Evolutionary conservation across 176 grass and related monocot species (phyloP), one percentile per base, ranked within the genome.

Genomic region (Pontederia paniculata): DNA sequence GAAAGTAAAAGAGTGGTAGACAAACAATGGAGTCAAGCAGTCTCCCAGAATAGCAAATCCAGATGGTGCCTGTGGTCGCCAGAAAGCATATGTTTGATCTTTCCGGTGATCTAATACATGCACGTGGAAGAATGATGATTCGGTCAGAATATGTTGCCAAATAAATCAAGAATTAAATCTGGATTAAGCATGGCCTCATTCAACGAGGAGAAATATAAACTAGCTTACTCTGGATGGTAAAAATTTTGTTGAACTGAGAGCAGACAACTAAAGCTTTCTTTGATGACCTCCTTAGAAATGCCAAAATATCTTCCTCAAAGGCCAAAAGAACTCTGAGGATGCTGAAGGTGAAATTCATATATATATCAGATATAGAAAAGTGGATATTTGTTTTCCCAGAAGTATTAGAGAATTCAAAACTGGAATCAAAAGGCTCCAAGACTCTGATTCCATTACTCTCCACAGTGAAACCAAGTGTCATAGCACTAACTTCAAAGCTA

Each of bases 341-440:
- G 72, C 91, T 96, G 21, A 96, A 96, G 55, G 91, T 89, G 62
- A 89, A 96, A 74, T 96, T 96, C 85, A 96, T 87, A 81, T 81
- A 80, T 75, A 96, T 79, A 56, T 89, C 82, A 68, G 91, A 96
- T 67, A 96, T 68, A 62, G 84, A 60, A 59, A 89, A 65, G 70
- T 89, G 74, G 47, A 96, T 71, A 72, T 80, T 86, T 81, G 82
- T 96, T 72, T 80, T 89, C 42, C 85, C 91, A 77, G 82, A 86
- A 18, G 56, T 48, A 42, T 78, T 89, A 4, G 82, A 96, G 74
- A 89, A 87, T 79, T 89, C 83, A 52, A 95, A 42, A 9, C 73
- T 70, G 65, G 84, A 80, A 57, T 97, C 91, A 72, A 97, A 97
- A 15, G 91, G 91, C 63, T 97, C 91, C 59, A 97, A 69, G 69